A percentile compares a stretch with the other conserved stretches of the same genome.
Evolutionary conservation across 2,329 filamentous ascomycete species (phyloP).

Genomic region (Ophiostoma ips): DNA sequence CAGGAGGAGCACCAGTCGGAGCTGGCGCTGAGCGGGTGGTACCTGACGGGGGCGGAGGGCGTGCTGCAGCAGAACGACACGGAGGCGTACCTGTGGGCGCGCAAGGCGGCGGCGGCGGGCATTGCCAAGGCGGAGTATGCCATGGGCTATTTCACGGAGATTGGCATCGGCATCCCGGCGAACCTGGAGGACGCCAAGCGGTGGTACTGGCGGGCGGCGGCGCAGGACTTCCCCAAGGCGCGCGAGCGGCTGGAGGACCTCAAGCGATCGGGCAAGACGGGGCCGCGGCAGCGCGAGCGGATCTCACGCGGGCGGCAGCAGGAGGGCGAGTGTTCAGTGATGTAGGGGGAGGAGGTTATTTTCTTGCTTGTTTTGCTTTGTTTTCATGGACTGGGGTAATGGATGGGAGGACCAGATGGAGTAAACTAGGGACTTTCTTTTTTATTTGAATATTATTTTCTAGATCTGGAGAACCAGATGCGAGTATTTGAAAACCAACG

Average conservation of each 20-base stretch:
- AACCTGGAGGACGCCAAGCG: constrained; percentile 91
- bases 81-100: constrained; percentile 92
- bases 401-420: background rate
- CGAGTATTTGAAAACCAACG: too few relatives aligned
- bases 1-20: constrained; percentile 93
- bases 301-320: constrained; percentile 76
- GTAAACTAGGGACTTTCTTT: background rate
- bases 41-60: constrained; percentile 78
- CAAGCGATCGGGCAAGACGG: constrained; percentile 61
- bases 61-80: constrained; percentile 86
- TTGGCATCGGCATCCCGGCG: constrained; percentile 75
- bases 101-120: constrained; percentile 79
- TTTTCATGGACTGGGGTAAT: background rate
- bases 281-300: constrained; percentile 59
- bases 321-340: constrained; percentile 75
- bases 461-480: too few relatives aligned
- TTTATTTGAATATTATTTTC: background rate
- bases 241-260: constrained; percentile 86
- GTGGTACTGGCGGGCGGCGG: constrained; percentile 96
- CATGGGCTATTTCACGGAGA: constrained; percentile 95
- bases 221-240: constrained; percentile 88
- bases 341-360: constrained; percentile 27
- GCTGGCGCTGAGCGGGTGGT: constrained; percentile 78
- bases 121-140: constrained; percentile 92
- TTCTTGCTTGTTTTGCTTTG: too few relatives aligned